Conservation (phyloP, 768 basidiomycete genomes). For the Phanerochaete carnosa region DNA sequence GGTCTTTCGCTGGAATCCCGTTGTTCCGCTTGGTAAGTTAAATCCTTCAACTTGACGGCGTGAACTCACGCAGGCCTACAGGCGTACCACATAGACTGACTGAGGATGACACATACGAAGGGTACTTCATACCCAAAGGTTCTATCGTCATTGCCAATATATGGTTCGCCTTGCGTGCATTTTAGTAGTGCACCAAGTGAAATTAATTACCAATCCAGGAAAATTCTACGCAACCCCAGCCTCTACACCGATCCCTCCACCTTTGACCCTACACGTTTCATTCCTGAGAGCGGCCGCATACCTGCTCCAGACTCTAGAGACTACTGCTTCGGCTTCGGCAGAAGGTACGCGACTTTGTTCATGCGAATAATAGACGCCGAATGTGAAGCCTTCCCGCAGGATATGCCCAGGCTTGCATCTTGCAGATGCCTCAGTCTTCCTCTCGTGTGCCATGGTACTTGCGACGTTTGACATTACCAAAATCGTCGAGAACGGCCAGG, state of each 20-base stretch:
- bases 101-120: slow-evolving; percentile 18
- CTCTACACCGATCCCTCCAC: slow-evolving; percentile 11
- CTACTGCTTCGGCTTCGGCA: slow-evolving; percentile 13
- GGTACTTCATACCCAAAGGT: slow-evolving; percentile 16
- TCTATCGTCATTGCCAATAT: slow-evolving; percentile 16
- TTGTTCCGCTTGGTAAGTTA: slow-evolving; percentile 6
- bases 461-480: slow-evolving; percentile 21
- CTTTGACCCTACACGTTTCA: slow-evolving; percentile 21
- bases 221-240: slow-evolving; percentile 13
- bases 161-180: slow-evolving; percentile 2
- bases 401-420: slow-evolving; percentile 20
- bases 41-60: background rate
- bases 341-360: slow-evolving; percentile 5
- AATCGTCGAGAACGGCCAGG: slow-evolving; percentile 9
- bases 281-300: slow-evolving; percentile 7
- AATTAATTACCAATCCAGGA: slow-evolving; percentile 6
- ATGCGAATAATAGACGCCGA: no score
- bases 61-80: background rate
- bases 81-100: slow-evolving; percentile 9
- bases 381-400: background rate
- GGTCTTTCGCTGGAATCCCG: slow-evolving; percentile 31
- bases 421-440: slow-evolving; percentile 28
- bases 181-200: background rate
- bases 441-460: slow-evolving; percentile 27
- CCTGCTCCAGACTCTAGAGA: slow-evolving; percentile 11